Evolutionary conservation across 495 filamentous ascomycete species (phyloP), one percentile per base, ranked within the genome.

Genomic region (Penicillium paxilli): DNA sequence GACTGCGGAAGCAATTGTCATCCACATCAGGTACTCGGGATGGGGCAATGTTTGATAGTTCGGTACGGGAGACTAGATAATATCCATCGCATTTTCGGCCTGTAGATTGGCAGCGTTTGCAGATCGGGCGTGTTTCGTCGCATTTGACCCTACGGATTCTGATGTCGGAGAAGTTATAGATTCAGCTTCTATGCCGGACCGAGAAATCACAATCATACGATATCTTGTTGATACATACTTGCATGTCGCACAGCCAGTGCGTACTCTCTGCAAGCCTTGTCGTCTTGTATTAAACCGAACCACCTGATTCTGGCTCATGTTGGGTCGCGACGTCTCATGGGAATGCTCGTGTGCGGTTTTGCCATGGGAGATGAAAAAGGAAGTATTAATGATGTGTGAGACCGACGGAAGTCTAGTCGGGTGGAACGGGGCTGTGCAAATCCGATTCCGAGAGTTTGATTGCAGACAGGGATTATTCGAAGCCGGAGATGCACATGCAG

Each of bases 71-170:
- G 5, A 32, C 32, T 19, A 41, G 26, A 11, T 37, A 37, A 30
- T 75, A 75, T n/a, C 72, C 72, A 37, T 80, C 78, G 57, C 80
- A 83, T 32, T 66, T 69, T 5, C 79, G 69, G 3, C 78, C 78
- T 0, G 75, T 78, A 19, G 56, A 63, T 23, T 28, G 24, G 35
- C 54, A 61, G 28, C 54, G 42, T 12, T 25, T 28, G 23, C 54
- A 61, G n/a, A 32, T 10, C 5, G 58, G 58, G 11, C 33, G 44
- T 23, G 54, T 57, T 20, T 61, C 58, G 35, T 61, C 58, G 30
- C 58, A 61, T 46, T 61, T 61, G 12, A 58, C 49, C 24, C 49
- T 26, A 1, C 58, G 58, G 7, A 51, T 19, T 40, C 58, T 61
- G 37, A 23, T 42, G 10, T 24, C n/a, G n/a, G n/a, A n/a, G 10